Base-by-base conservation (phyloP, 2,329 filamentous ascomycete species). In the Periconia macrospinosa region DNA sequence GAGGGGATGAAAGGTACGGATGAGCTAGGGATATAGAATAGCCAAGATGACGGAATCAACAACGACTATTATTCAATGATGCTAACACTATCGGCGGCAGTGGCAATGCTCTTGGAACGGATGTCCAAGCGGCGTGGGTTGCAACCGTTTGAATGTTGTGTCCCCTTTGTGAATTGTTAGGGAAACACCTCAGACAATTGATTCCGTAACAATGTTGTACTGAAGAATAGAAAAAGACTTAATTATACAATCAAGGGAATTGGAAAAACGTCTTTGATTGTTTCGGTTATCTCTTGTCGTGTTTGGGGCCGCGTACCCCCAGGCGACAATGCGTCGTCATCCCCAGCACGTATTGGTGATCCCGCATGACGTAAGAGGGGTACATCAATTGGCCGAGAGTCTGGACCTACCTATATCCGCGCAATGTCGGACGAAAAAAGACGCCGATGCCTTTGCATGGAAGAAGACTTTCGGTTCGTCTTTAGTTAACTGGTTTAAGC, bases 1-100 rank as follows among this genome's bases (percentile, higher is more conserved):
- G 40, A 46, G 54, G 43, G 47, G 33, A 55, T 49, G 18, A 53
- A 23, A n/a, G 41, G 30, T 44, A 50, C 41, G 41, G 50, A 43
- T 43, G 6, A 30, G 35, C 17, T n/a, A 15, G 17, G 43, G 43
- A 27, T 20, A n/a, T 2, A 6, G 43, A 18, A 45, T 3, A 23
- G 14, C 9, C 15, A 45, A 30, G 33, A n/a, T 5, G 33, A 37
- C 33, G 33, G 46, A 27, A 27, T 3, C 5, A 27, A 27, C 23
- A 27, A 27, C 23, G 13, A 23, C 41, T 48, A 48, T 30, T 48
- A 40, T 17, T 70, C 66, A 63, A 71, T 70, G 70, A 71, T 64
- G 65, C 54, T 64, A 67, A 65, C 56, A 66, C 57, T 58, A 6
- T 27, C 6, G 23, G 20, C 20, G 42, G 27, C 54, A 35, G 58